These are phyloP conservation scores for Berkeleyomyces rouxiae DNA, from an alignment of 2,329 filamentous ascomycete species.

Conservation along the genomic window DNA sequence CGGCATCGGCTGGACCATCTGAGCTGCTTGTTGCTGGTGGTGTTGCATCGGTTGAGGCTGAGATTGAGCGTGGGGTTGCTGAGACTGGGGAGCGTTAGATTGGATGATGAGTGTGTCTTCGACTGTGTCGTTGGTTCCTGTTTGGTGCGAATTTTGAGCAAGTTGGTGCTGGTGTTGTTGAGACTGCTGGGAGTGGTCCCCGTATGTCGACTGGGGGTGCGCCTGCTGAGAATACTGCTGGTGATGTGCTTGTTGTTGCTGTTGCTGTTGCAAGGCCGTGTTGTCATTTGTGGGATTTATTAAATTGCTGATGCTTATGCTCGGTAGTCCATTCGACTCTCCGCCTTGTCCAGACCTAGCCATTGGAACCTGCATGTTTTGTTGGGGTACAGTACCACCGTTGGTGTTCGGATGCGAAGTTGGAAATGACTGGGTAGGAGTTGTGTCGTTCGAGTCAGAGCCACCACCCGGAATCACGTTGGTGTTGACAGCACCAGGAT, in stretches of 20 bases:
- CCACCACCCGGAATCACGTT: background rate
- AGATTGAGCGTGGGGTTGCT: conserved; percentile 11
- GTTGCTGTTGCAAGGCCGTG: conserved; percentile 17
- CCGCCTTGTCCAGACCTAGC: background rate
- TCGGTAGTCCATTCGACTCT: conserved; percentile 17
- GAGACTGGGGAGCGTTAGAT: conserved; percentile 17
- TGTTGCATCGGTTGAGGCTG: conserved; percentile 21
- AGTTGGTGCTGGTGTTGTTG: conserved; percentile 34
- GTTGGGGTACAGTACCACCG: background rate
- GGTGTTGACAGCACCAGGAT: background rate
- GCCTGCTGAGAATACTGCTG: background rate
- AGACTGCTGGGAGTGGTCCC: conserved; percentile 22
- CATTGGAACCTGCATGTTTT: background rate
- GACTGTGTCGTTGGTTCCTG: conserved; percentile 10
- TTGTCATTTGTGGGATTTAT: conserved; percentile 8
- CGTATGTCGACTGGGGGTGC: background rate
- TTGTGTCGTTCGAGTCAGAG: background rate
- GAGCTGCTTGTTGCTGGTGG: conserved; percentile 42
- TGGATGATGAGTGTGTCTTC: conserved; percentile 16
- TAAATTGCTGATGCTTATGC: conserved; percentile 21
- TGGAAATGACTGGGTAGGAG: conserved; percentile 2
- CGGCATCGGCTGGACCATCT: conserved; percentile 1
- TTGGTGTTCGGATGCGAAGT: background rate
- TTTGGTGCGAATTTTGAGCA: conserved; percentile 20
- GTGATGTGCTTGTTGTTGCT: conserved; percentile 8